These are phyloP conservation scores for Gardenia jasminoides DNA, from an alignment of 257 asterid species.

Conservation along the genomic window DNA sequence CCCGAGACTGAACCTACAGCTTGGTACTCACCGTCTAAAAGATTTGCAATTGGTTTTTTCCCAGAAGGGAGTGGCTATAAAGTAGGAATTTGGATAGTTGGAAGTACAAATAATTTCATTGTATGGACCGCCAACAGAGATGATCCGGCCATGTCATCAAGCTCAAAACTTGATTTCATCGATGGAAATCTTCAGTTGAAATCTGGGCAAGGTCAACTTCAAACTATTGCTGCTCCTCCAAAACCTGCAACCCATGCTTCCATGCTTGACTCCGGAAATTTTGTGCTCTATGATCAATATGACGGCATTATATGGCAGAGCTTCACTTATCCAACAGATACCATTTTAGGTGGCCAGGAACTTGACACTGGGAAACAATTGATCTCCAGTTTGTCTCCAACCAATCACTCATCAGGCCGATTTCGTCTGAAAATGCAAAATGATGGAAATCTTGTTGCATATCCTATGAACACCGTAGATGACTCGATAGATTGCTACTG, in stretches of 20 bases:
- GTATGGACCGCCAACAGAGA: slow-evolving; percentile 30
- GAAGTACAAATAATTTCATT: slow-evolving; percentile 6
- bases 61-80: slow-evolving; percentile 22
- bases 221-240: background rate
- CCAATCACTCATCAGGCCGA: slow-evolving; percentile 16
- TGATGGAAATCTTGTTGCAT: slow-evolving; percentile 30
- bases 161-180: slow-evolving; percentile 16
- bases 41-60: slow-evolving; percentile 25
- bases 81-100: slow-evolving; percentile 29
- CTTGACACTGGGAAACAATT: slow-evolving; percentile 7
- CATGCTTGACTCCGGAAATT: slow-evolving; percentile 26
- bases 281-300: slow-evolving; percentile 18
- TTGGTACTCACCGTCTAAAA: slow-evolving; percentile 25
- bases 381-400: slow-evolving; percentile 18
- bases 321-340: slow-evolving; percentile 18
- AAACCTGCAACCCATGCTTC: slow-evolving; percentile 14
- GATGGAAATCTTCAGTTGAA: slow-evolving; percentile 21
- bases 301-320: slow-evolving; percentile 15
- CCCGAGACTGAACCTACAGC: slow-evolving; percentile 11
- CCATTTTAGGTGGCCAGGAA: slow-evolving; percentile 27
- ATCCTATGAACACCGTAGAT: slow-evolving; percentile 14
- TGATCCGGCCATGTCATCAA: slow-evolving; percentile 8
- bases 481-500: slow-evolving; percentile 12
- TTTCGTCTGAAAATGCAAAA: slow-evolving; percentile 27
- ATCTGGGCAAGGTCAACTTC: background rate